These are phyloP conservation scores for Phalaenopsis aphrodite DNA, from an alignment of 106 monocot species.

Conservation along the genomic window DNA sequence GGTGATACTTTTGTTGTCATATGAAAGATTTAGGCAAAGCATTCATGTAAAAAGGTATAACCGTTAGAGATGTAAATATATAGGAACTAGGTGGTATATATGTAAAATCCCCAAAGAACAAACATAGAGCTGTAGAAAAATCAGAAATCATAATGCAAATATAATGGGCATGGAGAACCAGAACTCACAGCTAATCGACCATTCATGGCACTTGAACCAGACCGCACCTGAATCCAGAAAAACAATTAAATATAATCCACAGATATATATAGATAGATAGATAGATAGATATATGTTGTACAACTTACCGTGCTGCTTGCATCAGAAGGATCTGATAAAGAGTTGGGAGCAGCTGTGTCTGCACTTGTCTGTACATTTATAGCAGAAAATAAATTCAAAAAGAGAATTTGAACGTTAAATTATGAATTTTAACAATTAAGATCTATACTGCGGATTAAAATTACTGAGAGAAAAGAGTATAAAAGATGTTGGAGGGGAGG, in stretches of 20 bases:
- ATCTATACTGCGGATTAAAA: neutral
- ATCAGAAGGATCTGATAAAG: slow-evolving; percentile 12
- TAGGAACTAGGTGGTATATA: too few relatives aligned
- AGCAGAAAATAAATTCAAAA: neutral
- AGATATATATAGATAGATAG: too few relatives aligned
- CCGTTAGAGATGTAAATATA: too few relatives aligned
- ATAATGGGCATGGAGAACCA: neutral
- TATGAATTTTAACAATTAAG: neutral
- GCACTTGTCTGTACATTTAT: slow-evolving; percentile 23
- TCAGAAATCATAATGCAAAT: neutral
- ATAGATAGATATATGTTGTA: neutral
- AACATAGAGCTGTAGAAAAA: neutral
- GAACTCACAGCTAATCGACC: slow-evolving; percentile 33
- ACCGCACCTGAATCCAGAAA: slow-evolving; percentile 24
- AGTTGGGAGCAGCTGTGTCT: slow-evolving; percentile 9
- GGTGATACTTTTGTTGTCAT: too few relatives aligned
- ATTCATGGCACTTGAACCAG: slow-evolving; percentile 5
- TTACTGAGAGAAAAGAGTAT: neutral
- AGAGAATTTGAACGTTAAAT: neutral
- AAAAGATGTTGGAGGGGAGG: too few relatives aligned
- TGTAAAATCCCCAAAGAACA: too few relatives aligned
- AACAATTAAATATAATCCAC: neutral
- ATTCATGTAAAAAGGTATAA: too few relatives aligned
- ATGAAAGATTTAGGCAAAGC: too few relatives aligned
- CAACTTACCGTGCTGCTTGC: slow-evolving; percentile 14